Evolutionary conservation across 139 green algal species (phyloP), one percentile per base, ranked within the genome.

Genomic region (Coelastrella sp.): DNA sequence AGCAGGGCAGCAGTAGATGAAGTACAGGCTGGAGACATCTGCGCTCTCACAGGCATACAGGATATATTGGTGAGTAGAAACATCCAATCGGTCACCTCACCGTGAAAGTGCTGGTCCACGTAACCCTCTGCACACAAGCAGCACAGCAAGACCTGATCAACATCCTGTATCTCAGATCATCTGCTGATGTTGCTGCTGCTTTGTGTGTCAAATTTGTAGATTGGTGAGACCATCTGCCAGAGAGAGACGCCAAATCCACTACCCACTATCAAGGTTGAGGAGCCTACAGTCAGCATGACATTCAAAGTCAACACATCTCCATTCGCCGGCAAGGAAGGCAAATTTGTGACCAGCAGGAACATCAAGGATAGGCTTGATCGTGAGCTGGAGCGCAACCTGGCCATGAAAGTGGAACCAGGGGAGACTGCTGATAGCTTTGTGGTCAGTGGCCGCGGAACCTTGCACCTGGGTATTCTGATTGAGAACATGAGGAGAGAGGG

Each of bases 321-420:
- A 41, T 99, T 99, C 85, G 96, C 97, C 2, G 97, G 97, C 35
- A 92, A 94, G 89, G 97, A 98, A 89, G 96, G 96, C 91, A 98
- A 98, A 88, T 98, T 91, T 88, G 95, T 98, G 37, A 99, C 97
- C 41, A 93, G 75, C 37, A 91, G 96, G 37, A 98, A 98, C 90
- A 72, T 98, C 68, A 93, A 95, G 84, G 90, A 94, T 35, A 89
- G 92, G 27, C 87, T 96, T 45, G 93, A 96, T 73, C 82, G 81
- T 23, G 95, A 98, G 94, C 87, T 99, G 64, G 97, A 99, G 93
- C 91, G 97, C 84, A 99, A 99, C 90, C 92, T 99, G 83, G 97
- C 97, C 13, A 90, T 99, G 78, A 51, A 75, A 0, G 96, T 99
- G 60, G 96, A 99, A 91, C 91, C 93, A 7, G 97, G 97, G 1